Base-by-base conservation (phyloP, 140 eudicot species). In the Ambrosia hybrid region DNA sequence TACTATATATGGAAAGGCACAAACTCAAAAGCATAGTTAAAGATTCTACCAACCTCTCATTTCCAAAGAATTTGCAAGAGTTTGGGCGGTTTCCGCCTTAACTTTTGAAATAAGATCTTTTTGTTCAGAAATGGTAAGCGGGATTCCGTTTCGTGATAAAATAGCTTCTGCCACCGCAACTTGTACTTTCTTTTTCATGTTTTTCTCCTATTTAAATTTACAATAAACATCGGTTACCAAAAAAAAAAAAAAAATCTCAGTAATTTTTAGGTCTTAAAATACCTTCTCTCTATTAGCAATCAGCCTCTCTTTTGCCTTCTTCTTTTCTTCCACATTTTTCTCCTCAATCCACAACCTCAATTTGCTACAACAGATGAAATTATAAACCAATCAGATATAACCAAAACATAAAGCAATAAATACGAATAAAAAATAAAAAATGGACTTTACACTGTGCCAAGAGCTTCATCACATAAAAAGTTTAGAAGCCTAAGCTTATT, bases 301-400 rank as follows among this genome's bases (percentile, higher is more conserved):
- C 71, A 62, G 14, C 57, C 10, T 75, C 76, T 78, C 85, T 79
- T 73, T 80, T 4, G 79, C 81, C 76, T 78, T 77, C 84, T 80
- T 85, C 64, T 64, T 71, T 67, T 82, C 85, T 57, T 70, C 80
- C 30, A 52, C 43, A 52, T 85, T 85, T 64, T 65, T 85, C 49
- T 85, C 73, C n/a, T 83, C 85, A 49, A 88, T 85, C 91, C 91
- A 88, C 67, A 65, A 73, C 69, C 91, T 85, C 67, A 88, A 21
- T 60, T 75, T 83, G 45, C 95, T 88, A 57, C 15, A 30, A 61
- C 53, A 37, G 70, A 76, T 13, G 51, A 48, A 71, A 57, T 8
- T 39, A 57, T 48, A 38, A 64, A 60, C 30, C 7, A 53, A 56
- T 57, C 38, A 64, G 60, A 41, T 55, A 16, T 34, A 74, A 41